Evolutionary conservation across 2,329 filamentous ascomycete genomes (phyloP), one percentile per base, ranked within the genome.

Genomic region (Aotearoamyces nothofagi): DNA sequence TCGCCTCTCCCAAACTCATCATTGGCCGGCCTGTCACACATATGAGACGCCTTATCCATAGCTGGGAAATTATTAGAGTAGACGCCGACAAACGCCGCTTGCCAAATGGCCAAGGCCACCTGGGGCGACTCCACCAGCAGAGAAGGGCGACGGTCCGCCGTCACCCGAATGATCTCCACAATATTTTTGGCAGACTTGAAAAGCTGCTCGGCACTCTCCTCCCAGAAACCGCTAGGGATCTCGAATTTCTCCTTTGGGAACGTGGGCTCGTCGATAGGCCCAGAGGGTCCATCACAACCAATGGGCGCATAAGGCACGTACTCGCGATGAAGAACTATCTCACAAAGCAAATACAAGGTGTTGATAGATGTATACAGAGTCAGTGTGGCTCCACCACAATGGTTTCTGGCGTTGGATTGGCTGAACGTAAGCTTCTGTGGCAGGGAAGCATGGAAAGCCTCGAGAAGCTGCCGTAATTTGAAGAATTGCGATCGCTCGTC

Each of bases 321-420:
- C 45, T 79, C 73, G 36, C 75, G 60, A 42, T 78, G 70, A 15
- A 80, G 57, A 54, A 78, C 69, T 36, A 82, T 72, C 32, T 66
- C 61, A 44, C 71, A 79, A 2, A 80, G 56, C 2, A 66, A 64
- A 33, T 69, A 65, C 1, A 79, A 61, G 40, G 73, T 70, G 41
- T 82, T 77, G 31, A 82, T 54, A 3, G 77, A 61, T 7, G 73
- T 66, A 42, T 76, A 82, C 5, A 66, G 63, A 25, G 71, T 73
- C 2, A 69, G 69, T 2, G 67, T 69, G 23, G 69, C 62, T 31
- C 69, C 62, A 35, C 67, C 69, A 39, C 78, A 70, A 41, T 80
- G 74, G 14, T 66, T 69, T 40, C 69, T 66, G 24, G 73, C 72
- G 44, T 79, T 80, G 22, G 60, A 59, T 5, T 60, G 53, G 2